Evolutionary conservation across 2,329 filamentous ascomycete species (phyloP), one percentile per base, ranked within the genome.

Genomic region (Tolypocladium sp.): DNA sequence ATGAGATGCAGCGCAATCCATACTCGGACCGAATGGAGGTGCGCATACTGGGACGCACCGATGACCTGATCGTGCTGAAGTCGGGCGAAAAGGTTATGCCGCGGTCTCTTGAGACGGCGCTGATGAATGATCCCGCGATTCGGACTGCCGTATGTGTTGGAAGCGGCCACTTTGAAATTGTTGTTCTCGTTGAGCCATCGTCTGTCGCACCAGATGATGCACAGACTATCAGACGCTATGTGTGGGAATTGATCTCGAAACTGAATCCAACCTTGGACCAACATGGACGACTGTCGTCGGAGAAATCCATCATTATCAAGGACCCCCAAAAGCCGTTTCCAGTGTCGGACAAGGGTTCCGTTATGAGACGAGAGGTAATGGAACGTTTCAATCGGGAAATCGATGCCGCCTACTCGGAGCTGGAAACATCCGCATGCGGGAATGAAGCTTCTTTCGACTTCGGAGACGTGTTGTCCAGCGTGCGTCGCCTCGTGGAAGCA

Each of bases 11-110:
- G 15, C 58, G 57, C 1, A 69, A 67, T 13, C 66, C 66, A 1
- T 13, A 58, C 33, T 37, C 58, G 9, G 37, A 57, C 20, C 33
- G 55, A 25, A 20, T 60, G 27, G 60, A 70, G 63, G 37, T 66
- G 59, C 58, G 66, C 51, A 57, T 67, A 6, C 54, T 71, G 15
- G 73, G 73, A 1, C 63, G 74, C 6, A 65, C 63, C 25, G 73
- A 75, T 57, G 63, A 65, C 30, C 35, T 65, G 13, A 64, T 65
- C 38, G 61, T 63, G 10, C 54, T 65, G 2, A 62, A 62, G 22
- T 63, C 63, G 9, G 63, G 62, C 25, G 63, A 65, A 33, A 65
- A 65, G 58, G 61, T 58, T 6, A 57, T 58, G 38, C 63, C 63
- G 3, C 61, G 55, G 41, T 56, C 62, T 20, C 55, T 65, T 13